Conservation (phyloP, 1,284 basidiomycete species). For the Neonothopanus nambi region DNA sequence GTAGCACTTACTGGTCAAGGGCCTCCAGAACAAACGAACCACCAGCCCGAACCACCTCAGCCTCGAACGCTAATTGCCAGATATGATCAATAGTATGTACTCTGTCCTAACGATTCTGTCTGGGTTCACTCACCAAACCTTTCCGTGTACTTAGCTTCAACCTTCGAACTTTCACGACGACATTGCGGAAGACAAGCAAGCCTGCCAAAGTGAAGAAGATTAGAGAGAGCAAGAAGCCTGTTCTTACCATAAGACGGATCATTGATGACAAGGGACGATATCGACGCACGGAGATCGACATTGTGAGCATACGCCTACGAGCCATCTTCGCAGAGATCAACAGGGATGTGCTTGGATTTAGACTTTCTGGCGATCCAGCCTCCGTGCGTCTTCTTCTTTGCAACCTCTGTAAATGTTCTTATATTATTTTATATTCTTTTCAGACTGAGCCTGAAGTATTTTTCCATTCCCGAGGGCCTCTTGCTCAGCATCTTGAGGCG, state of each 20-base stretch:
- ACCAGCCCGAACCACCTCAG: not conserved
- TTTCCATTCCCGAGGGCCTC: conserved; percentile 14
- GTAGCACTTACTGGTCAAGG: too few relatives aligned
- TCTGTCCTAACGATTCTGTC: not conserved
- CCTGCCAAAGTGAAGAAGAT: conserved; percentile 14
- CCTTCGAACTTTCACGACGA: conserved; percentile 20
- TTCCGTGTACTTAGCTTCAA: conserved; percentile 13
- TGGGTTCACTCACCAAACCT: not conserved
- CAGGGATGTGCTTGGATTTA: conserved; percentile 18
- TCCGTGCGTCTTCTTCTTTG: too few relatives aligned
- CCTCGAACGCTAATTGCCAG: conserved; percentile 18
- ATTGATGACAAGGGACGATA: conserved; percentile 24
- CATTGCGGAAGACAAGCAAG: conserved; percentile 25
- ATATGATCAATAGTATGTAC: conserved; percentile 26
- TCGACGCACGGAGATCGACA: conserved; percentile 20
- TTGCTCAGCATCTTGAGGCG: conserved; percentile 12
- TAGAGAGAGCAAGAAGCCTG: conserved; percentile 21
- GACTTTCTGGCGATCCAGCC: conserved; percentile 12
- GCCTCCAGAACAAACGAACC: not conserved
- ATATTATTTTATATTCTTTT: not conserved
- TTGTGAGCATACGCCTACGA: conserved; percentile 22
- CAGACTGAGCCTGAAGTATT: conserved; percentile 16
- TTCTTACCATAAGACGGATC: conserved; percentile 23
- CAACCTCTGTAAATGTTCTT: not conserved
- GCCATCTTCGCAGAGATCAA: conserved; percentile 23